Percentiles rank a stretch among this genome's conserved stretches.
Evolutionary conservation across 345 rosid genomes (phyloP).

Genomic region (Pseudoturritis turrita): DNA sequence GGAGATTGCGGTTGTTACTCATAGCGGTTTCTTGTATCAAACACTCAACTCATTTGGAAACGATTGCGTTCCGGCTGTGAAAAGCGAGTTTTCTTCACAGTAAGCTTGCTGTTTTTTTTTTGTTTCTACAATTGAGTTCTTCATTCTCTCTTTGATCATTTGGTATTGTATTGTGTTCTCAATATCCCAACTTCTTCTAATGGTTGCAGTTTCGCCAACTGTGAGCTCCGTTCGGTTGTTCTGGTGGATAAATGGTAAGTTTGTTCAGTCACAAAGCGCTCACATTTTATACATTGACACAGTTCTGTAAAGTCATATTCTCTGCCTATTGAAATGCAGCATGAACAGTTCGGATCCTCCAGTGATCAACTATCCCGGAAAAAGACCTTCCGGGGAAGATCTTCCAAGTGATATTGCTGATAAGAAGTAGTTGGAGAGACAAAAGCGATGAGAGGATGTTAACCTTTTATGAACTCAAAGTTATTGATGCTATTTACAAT

Average conservation of each 20-base stretch:
- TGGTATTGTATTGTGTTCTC: background rate
- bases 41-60: conserved; percentile 52
- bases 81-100: conserved; percentile 52
- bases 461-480: background rate
- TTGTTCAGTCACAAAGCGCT: background rate
- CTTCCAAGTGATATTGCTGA: conserved; percentile 51
- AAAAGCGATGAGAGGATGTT: background rate
- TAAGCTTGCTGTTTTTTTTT: conserved; percentile 29
- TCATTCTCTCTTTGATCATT: background rate
- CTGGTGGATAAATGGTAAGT: conserved; percentile 56
- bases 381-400: conserved; percentile 48
- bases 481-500: background rate
- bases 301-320: background rate
- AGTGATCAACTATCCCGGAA: conserved; percentile 52
- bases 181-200: background rate
- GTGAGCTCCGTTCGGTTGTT: conserved; percentile 71
- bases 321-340: conserved; percentile 29
- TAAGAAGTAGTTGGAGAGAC: conserved; percentile 11
- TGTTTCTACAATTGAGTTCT: background rate
- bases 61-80: conserved; percentile 45
- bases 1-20: conserved; percentile 77
- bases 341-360: conserved; percentile 41
- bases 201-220: conserved; percentile 58
- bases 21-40: conserved; percentile 60
- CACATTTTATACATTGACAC: background rate